Conservation (phyloP, 164 flowering plant species). For the Vitis cinerea region DNA sequence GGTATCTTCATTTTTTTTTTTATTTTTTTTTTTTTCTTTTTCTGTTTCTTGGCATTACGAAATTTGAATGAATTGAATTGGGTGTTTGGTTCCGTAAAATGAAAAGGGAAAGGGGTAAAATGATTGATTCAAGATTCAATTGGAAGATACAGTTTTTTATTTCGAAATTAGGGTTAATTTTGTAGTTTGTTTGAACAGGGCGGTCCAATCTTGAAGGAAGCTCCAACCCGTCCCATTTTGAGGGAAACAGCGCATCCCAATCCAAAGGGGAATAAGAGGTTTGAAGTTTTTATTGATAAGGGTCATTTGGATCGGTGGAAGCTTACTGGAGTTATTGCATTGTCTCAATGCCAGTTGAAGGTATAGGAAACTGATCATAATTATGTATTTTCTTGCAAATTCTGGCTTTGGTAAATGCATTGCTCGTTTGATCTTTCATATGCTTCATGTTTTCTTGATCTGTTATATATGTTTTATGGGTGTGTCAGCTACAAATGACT, state of each 20-base stretch:
- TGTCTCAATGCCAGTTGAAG: constrained; percentile 60
- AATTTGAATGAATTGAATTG: background rate
- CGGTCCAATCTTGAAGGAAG: constrained; percentile 65
- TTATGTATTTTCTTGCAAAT: background rate
- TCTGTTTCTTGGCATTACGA: background rate
- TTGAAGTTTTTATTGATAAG: constrained; percentile 32
- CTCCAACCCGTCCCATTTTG: constrained; percentile 24
- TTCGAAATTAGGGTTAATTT: background rate
- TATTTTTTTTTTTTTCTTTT: background rate
- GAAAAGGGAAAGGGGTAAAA: background rate
- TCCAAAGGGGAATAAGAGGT: constrained; percentile 12
- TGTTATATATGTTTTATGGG: no score
- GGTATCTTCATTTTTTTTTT: constrained; percentile 34
- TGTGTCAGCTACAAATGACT: no score
- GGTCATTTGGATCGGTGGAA: constrained; percentile 63
- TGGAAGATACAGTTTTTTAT: background rate
- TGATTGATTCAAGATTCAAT: background rate
- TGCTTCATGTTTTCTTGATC: no score
- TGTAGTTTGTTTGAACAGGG: constrained; percentile 38
- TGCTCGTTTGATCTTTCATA: no score
- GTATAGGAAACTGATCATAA: constrained; percentile 26
- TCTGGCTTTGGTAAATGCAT: background rate
- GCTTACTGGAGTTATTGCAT: constrained; percentile 65
- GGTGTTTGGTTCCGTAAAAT: background rate
- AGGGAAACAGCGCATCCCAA: constrained; percentile 21